These are phyloP conservation scores for Cadophora sp. DNA, from an alignment of 2,329 filamentous ascomycete genomes.

Conservation along the genomic window DNA sequence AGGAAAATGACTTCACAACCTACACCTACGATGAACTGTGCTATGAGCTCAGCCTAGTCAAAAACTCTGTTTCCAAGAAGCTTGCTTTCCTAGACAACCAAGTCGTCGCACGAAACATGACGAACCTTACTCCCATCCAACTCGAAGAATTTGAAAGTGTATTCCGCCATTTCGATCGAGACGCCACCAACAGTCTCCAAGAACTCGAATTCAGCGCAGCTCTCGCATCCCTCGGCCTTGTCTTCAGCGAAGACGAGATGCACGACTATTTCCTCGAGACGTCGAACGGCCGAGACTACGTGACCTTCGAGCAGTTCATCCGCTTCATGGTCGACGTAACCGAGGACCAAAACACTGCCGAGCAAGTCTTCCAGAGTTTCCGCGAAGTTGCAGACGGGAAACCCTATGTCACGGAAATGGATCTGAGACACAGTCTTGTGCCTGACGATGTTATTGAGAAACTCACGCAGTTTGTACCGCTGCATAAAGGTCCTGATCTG, in stretches of 20 bases:
- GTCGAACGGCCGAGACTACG: conserved; percentile 77
- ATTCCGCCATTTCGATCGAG: conserved; percentile 96
- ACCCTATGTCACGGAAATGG: conserved; percentile 97
- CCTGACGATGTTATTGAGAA: conserved; percentile 97
- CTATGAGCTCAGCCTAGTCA: conserved; percentile 92
- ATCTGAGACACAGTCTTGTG: conserved; percentile 91
- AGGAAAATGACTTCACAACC: conserved; percentile 99
- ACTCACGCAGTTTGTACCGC: conserved; percentile 84
- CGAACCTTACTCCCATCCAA: conserved; percentile 96
- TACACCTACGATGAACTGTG: conserved; percentile 96
- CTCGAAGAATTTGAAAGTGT: conserved; percentile 98
- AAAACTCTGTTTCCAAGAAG: conserved; percentile 93
- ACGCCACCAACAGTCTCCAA: conserved; percentile 85
- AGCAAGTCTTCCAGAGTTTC: conserved; percentile 98
- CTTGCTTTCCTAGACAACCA: conserved; percentile 97
- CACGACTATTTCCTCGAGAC: conserved; percentile 91
- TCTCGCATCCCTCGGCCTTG: conserved; percentile 90
- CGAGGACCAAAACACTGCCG: conserved; percentile 97
- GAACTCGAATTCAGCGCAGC: conserved; percentile 97
- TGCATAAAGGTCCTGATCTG: conserved; percentile 83
- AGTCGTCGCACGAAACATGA: conserved; percentile 98
- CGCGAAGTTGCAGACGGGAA: conserved; percentile 97
- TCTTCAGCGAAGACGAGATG: conserved; percentile 98
- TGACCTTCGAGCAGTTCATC: conserved; percentile 98
- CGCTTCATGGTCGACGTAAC: conserved; percentile 99